Base-by-base conservation (phyloP, 2,329 filamentous ascomycete species). In the Grosmannia huntii region DNA sequence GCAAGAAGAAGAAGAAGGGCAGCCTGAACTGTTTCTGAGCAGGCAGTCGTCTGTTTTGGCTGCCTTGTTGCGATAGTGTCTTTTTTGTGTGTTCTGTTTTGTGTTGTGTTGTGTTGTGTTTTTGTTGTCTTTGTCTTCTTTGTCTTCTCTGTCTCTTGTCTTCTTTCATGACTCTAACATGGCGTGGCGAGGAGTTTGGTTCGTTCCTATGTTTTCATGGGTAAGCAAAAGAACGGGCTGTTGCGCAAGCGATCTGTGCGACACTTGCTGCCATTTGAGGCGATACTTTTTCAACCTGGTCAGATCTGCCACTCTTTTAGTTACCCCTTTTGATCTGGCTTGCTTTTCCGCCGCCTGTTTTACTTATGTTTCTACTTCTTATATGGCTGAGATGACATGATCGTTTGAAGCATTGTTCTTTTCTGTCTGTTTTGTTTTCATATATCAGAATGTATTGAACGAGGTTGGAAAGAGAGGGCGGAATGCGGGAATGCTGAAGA, bases 1-100 rank as follows among this genome's bases (percentile, higher is more conserved):
- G 86, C 73, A 86, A 88, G 76, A 94, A 95, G 78, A 96, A 95
- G 82, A 91, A 90, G 79, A 96, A 95, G 81, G 84, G 87, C 67
- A 91, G 87, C 65, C 80, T 99, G 72, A 97, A 96, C 77, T 99
- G 94, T 81, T 99, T 99, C 78, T 96, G 90, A 73, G 28, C 53
- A 23, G 36, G 4, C 10, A n/a, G 21, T 14, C 31, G 19, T 54
- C n/a, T 46, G 10, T 21, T 19, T 46, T 41, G 14, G 36, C 36
- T 21, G 41, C 2, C 28, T 33, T 33, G 6, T 9, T 33, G 31
- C 31, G 31, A 10, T 33, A 9, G 5, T 10, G 31, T 7, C 31
- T 33, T 10, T 33, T 33, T 33, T 28, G n/a, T n/a, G 27, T 28
- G 4, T 28, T 27, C 31, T 7, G n/a, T n/a, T 12, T 53, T 27